A percentile compares a stretch with the other conserved stretches of the same genome.
phyloP scores from a whole-genome alignment of 352 stramenopile genomes.

The Globisporangium nodosum region DNA sequence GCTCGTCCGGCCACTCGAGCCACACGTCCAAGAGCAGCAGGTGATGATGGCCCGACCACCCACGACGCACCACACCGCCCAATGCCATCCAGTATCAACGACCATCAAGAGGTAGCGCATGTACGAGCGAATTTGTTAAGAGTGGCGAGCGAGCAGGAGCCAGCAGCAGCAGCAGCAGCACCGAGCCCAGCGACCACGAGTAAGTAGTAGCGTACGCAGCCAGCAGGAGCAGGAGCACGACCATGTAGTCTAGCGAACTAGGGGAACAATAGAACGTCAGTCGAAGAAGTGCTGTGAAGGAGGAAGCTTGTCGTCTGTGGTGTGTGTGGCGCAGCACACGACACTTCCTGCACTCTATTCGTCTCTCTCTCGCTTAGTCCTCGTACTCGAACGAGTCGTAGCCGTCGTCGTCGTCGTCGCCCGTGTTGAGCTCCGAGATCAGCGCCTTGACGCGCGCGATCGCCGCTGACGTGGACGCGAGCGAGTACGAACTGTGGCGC shows the following conservation, averaged over 20 bases:
- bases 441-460: slow-evolving; percentile 70
- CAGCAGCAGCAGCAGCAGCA: not conserved
- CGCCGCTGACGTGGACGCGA: slow-evolving; percentile 47
- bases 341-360: not conserved
- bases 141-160: not conserved
- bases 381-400: slow-evolving; percentile 81
- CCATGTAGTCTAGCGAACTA: slow-evolving; percentile 16
- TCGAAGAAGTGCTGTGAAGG: not conserved
- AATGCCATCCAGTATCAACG: not conserved
- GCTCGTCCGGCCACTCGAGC: slow-evolving; percentile 50
- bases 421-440: slow-evolving; percentile 61
- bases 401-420: slow-evolving; percentile 50
- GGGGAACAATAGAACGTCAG: slow-evolving; percentile 13
- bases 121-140: not conserved
- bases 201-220: slow-evolving; percentile 3
- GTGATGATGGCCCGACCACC: too few species aligned
- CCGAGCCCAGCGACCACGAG: not conserved
- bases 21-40: slow-evolving; percentile 5
- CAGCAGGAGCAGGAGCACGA: not conserved
- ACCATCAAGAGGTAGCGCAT: not conserved
- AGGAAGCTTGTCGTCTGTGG: not conserved
- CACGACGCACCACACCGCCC: too few species aligned
- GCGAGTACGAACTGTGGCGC: slow-evolving; percentile 74
- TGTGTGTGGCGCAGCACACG: too few species aligned
- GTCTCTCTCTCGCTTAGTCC: slow-evolving; percentile 19